These are phyloP conservation scores for Bipolaris victoriae DNA, from an alignment of 2,329 filamentous ascomycete species.

Conservation along the genomic window DNA sequence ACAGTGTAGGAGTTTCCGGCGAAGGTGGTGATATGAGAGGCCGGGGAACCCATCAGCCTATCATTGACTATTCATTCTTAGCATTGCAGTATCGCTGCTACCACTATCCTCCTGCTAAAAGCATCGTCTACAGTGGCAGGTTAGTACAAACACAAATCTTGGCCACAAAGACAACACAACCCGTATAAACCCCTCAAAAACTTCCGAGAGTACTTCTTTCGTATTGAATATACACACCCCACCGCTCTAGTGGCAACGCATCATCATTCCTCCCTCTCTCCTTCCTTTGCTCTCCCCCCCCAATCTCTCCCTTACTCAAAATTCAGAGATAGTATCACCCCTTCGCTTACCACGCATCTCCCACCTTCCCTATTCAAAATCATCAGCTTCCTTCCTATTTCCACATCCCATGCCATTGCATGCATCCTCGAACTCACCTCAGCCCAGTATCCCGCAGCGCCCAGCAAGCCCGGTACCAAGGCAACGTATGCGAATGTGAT, in stretches of 20 bases:
- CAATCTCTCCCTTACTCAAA: slow-evolving; percentile 54
- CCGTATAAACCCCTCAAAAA: neutral
- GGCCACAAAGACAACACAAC: neutral
- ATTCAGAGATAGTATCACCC: slow-evolving; percentile 84
- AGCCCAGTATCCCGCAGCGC: slow-evolving; percentile 75
- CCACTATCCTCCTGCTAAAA: neutral
- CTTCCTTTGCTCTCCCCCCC: neutral
- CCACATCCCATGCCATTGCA: neutral
- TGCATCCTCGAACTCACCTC: slow-evolving; percentile 71
- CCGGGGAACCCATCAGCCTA: neutral
- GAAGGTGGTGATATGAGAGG: neutral
- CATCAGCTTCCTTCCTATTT: slow-evolving; percentile 20
- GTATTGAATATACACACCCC: neutral
- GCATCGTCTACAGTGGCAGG: neutral
- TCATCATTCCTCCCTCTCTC: slow-evolving; percentile 20
- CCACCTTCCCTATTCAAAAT: slow-evolving; percentile 73
- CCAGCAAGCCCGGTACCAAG: slow-evolving; percentile 72
- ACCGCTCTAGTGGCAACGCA: too few relatives aligned
- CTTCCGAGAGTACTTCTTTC: neutral
- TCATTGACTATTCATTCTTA: neutral
- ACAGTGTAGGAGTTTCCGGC: too few relatives aligned
- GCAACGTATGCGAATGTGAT: slow-evolving; percentile 79
- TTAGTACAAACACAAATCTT: neutral
- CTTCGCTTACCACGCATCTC: slow-evolving; percentile 85
- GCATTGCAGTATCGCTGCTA: neutral